Conservation (phyloP, 495 filamentous ascomycete genomes). For the Podospora pseudocomata region DNA sequence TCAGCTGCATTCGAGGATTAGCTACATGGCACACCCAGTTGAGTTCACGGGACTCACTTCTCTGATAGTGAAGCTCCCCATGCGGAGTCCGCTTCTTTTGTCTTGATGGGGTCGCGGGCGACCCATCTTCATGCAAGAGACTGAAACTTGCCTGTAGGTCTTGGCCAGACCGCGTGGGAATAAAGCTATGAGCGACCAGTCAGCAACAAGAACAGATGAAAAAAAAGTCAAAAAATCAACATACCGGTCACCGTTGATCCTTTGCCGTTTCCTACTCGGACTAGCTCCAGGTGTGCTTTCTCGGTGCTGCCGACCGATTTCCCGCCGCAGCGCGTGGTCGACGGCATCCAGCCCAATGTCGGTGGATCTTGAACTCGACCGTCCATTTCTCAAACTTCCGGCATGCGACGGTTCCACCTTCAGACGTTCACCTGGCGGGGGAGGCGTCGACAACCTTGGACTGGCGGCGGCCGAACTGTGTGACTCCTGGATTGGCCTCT, state of each 20-base stretch:
- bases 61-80: slow-evolving; percentile 89
- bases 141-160: slow-evolving; percentile 90
- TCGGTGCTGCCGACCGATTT: slow-evolving; percentile 42
- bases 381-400: slow-evolving; percentile 27
- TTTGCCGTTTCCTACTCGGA: slow-evolving; percentile 81
- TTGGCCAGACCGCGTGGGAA: slow-evolving; percentile 89
- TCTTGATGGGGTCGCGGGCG: slow-evolving; percentile 84
- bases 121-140: slow-evolving; percentile 84
- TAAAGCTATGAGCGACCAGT: slow-evolving; percentile 61
- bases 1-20: slow-evolving; percentile 64
- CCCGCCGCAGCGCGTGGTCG: slow-evolving; percentile 33
- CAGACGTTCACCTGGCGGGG: slow-evolving; percentile 36
- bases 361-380: slow-evolving; percentile 29
- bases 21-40: slow-evolving; percentile 14
- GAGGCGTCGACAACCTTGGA: slow-evolving; percentile 36
- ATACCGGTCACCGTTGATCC: slow-evolving; percentile 79
- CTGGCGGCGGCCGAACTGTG: slow-evolving; percentile 32
- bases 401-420: slow-evolving; percentile 34
- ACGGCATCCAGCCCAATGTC: slow-evolving; percentile 35
- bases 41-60: slow-evolving; percentile 57
- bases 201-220: background rate
- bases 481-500: slow-evolving; percentile 36
- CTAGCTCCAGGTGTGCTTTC: slow-evolving; percentile 71
- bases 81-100: slow-evolving; percentile 80
- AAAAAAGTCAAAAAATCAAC: slow-evolving; percentile 15